These are phyloP conservation scores for Triangularia verruculosa DNA, from an alignment of 2,329 filamentous ascomycete genomes.

Conservation along the genomic window DNA sequence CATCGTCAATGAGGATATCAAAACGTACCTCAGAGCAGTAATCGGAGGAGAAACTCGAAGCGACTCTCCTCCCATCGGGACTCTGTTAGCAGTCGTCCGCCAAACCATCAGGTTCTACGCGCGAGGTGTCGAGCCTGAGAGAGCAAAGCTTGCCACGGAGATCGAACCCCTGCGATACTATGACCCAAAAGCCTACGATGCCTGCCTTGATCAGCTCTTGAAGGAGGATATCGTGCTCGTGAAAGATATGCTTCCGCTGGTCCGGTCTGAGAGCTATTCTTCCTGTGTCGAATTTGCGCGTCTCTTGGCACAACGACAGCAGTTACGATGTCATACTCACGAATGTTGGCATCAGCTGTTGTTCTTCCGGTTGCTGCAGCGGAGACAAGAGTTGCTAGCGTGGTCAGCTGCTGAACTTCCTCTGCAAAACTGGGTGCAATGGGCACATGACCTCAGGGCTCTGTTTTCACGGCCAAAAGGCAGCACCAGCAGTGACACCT, in stretches of 20 bases:
- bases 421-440: conserved; percentile 20
- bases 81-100: conserved; percentile 16
- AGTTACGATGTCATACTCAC: conserved; percentile 16
- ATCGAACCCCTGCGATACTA: conserved; percentile 19
- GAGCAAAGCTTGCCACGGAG: conserved; percentile 18
- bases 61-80: neutral
- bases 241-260: conserved; percentile 17
- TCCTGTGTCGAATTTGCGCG: conserved; percentile 23
- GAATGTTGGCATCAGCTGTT: conserved; percentile 24
- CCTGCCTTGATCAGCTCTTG: conserved; percentile 20
- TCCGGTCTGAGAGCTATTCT: conserved; percentile 18
- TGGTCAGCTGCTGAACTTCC: conserved; percentile 25
- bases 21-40: conserved; percentile 19
- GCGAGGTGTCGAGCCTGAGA: conserved; percentile 19
- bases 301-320: conserved; percentile 21
- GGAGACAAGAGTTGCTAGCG: conserved; percentile 12
- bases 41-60: conserved; percentile 17
- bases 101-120: conserved; percentile 21
- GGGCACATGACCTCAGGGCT: conserved; percentile 19
- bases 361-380: conserved; percentile 17
- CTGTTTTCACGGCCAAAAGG: conserved; percentile 10
- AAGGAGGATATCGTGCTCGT: conserved; percentile 24
- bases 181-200: conserved; percentile 14
- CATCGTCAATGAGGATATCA: conserved; percentile 1
- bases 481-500: neutral